Evolutionary conservation across 2,329 filamentous ascomycete genomes (phyloP).

Genomic region (Plenodomus biglobosus): DNA sequence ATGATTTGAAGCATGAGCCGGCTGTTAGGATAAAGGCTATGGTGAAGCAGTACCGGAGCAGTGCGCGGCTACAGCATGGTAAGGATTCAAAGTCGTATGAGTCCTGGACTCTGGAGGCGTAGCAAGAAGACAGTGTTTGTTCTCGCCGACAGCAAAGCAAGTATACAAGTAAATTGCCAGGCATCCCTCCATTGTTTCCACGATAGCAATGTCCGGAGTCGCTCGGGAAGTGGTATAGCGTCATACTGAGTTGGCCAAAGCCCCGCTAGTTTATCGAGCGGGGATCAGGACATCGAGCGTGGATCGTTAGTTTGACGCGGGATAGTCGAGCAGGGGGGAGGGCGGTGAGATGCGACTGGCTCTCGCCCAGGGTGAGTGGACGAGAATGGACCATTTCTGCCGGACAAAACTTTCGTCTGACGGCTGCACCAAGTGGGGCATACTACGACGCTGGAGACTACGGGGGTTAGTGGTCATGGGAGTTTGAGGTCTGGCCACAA

Average conservation of each 20-base stretch:
- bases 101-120: neutral
- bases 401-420: constrained; percentile 23
- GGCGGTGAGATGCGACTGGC: constrained; percentile 22
- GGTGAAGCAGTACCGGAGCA: constrained; percentile 2
- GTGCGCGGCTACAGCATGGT: constrained; percentile 6
- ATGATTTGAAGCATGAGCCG: constrained; percentile 2
- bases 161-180: constrained; percentile 1
- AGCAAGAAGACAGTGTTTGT: neutral
- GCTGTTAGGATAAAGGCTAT: constrained; percentile 7
- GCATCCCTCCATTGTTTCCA: constrained; percentile 12
- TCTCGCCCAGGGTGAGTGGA: constrained; percentile 19
- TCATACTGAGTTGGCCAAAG: constrained; percentile 12
- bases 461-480: constrained; percentile 21
- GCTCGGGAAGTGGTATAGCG: constrained; percentile 18
- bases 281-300: constrained; percentile 29
- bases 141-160: constrained; percentile 1
- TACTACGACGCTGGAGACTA: constrained; percentile 17
- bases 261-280: constrained; percentile 12
- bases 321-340: constrained; percentile 8
- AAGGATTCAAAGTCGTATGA: constrained; percentile 1
- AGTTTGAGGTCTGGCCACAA: constrained; percentile 24
- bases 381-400: constrained; percentile 25
- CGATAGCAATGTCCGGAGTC: constrained; percentile 15
- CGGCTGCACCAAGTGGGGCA: constrained; percentile 28
- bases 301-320: constrained; percentile 24